Base-by-base conservation (phyloP, 805 yeast genomes). In the Phaffomyces thermotolerans region DNA sequence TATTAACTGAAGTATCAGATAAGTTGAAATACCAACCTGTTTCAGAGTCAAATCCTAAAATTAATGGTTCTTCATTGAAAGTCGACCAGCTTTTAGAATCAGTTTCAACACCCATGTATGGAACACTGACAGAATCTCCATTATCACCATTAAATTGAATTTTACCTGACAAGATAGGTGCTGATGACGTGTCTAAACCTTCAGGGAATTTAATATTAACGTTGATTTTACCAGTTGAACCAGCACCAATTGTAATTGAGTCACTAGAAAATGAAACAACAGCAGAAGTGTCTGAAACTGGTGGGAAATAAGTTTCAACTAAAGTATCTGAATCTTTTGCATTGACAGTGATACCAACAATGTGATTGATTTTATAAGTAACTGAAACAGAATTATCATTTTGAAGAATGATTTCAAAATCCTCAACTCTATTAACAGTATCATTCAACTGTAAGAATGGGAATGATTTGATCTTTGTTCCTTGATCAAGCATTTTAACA, bases 81-180 rank as follows among this genome's bases (percentile, higher is more conserved):
- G 51, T 41, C 24, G 50, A 40, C 52, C 52, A 49, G 6, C 24
- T 36, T 6, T 42, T 27, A n/a, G 48, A 37, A 20, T 46, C 37
- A 25, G 40, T 39, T 34, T 46, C 40, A 24, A 46, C 43, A 30
- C 52, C 50, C 48, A 46, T 42, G 43, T 49, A 49, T 34, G 52
- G 50, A 30, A 49, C 50, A 32, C 39, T 36, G 18, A 49, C 34
- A 18, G 41, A 10, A 13, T 46, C 50, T 23, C 50, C 50, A 34
- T 48, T 48, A 34, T 41, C 42, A 27, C 50, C 52, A 8, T n/a
- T 6, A 32, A 48, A 34, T 34, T 15, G 9, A 13, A 48, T 42
- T 38, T 43, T 48, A 40, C 52, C 52, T 22, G 39, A 34, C 27
- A 43, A 48, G 10, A 46, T 25, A 17, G 52, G 46, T 6, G 37